Conservation (phyloP, 2,329 filamentous ascomycete genomes). For the Tolypocladium pustulatum region DNA sequence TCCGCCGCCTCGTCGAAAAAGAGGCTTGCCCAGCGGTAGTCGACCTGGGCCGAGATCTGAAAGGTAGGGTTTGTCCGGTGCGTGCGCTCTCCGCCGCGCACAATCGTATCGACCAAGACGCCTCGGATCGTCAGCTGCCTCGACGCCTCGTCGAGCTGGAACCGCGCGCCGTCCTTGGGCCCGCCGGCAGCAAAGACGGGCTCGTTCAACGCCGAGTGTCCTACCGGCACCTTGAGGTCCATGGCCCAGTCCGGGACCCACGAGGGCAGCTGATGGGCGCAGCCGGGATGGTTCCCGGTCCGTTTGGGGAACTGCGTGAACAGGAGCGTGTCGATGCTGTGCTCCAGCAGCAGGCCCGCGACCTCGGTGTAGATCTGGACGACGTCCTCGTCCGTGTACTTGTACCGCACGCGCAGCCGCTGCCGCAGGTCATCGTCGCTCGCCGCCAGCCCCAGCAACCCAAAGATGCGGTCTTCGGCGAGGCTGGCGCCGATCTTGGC, state of each 20-base stretch:
- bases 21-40: constrained; percentile 10
- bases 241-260: constrained; percentile 25
- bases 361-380: constrained; percentile 10
- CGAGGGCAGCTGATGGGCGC: constrained; percentile 11
- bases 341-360: constrained; percentile 10
- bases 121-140: constrained; percentile 10
- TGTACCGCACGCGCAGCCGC: constrained; percentile 7
- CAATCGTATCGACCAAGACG: constrained; percentile 11
- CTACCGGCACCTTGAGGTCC: constrained; percentile 13
- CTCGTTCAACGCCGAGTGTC: constrained; percentile 12
- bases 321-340: constrained; percentile 16
- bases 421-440: constrained; percentile 9
- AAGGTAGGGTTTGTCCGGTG: constrained; percentile 1
- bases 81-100: constrained; percentile 8
- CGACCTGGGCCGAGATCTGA: constrained; percentile 4
- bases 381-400: background rate
- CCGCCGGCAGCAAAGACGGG: constrained; percentile 15
- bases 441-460: constrained; percentile 17
- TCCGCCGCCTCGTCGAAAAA: constrained; percentile 16
- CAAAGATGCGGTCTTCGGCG: constrained; percentile 20
- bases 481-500: constrained; percentile 15
- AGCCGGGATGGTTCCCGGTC: background rate
- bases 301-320: constrained; percentile 17
- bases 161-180: background rate
- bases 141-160: constrained; percentile 2